Evolutionary conservation across 768 basidiomycete species (phyloP).

Genomic region (Paxillus ammoniavirescens): DNA sequence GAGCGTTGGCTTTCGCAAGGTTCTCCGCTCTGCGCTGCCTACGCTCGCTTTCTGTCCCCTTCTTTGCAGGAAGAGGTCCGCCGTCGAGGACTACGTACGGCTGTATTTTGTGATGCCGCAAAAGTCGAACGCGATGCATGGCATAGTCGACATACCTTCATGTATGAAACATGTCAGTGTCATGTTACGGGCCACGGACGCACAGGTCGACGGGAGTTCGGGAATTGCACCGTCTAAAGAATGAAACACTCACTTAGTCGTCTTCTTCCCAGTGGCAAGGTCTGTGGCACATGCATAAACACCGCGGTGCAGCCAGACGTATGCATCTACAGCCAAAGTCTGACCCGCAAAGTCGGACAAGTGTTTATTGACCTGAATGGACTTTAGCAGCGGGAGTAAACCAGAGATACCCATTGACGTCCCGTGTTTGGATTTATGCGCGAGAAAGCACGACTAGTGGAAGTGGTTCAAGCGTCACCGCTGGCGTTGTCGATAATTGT

Average conservation of each 20-base stretch:
- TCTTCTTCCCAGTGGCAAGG: slow-evolving; percentile 79
- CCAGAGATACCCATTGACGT: slow-evolving; percentile 85
- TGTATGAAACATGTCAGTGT: slow-evolving; percentile 5
- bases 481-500: background rate
- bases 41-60: slow-evolving; percentile 81
- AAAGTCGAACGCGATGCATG: slow-evolving; percentile 86
- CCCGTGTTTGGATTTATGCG: background rate
- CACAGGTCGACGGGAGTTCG: background rate
- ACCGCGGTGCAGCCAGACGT: slow-evolving; percentile 92
- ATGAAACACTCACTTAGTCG: slow-evolving; percentile 65
- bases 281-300: slow-evolving; percentile 89
- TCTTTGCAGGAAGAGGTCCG: slow-evolving; percentile 92
- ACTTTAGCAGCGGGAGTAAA: slow-evolving; percentile 84
- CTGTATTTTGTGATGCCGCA: slow-evolving; percentile 79
- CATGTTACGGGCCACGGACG: background rate
- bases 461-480: slow-evolving; percentile 7
- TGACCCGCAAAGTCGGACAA: slow-evolving; percentile 82
- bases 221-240: background rate
- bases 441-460: slow-evolving; percentile 1
- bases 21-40: slow-evolving; percentile 75
- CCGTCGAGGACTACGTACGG: slow-evolving; percentile 97
- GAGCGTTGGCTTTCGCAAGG: slow-evolving; percentile 65
- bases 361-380: slow-evolving; percentile 77
- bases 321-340: slow-evolving; percentile 90
- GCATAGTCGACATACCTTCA: slow-evolving; percentile 92